Conservation (phyloP, 2,329 filamentous ascomycete species). For the Trichoderma atrobrunneum region DNA sequence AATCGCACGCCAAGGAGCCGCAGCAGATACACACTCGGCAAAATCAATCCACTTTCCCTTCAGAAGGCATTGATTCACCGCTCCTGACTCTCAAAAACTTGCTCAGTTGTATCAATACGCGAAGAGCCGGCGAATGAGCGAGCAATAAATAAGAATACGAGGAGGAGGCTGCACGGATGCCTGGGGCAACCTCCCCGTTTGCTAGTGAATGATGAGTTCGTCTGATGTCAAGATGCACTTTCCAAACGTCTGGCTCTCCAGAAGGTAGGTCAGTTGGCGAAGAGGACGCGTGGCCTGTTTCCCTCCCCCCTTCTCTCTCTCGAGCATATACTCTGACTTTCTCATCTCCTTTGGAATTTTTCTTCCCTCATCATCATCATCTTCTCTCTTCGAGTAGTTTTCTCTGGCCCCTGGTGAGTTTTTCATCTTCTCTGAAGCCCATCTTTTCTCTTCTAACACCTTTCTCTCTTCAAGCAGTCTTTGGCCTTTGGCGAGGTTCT, state of each 20-base stretch:
- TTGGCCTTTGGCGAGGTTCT: too few species aligned
- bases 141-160: neutral
- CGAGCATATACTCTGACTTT: neutral
- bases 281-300: neutral
- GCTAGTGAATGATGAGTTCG: neutral
- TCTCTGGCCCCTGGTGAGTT: neutral
- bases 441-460: neutral
- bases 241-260: neutral
- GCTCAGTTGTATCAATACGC: neutral
- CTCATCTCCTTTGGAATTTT: neutral
- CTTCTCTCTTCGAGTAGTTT: neutral
- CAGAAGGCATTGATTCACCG: neutral
- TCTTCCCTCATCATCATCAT: neutral
- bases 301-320: neutral
- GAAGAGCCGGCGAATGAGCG: neutral
- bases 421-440: neutral
- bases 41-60: neutral
- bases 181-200: neutral
- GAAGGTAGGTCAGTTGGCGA: neutral
- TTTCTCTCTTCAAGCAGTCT: too few species aligned
- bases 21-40: neutral
- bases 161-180: neutral
- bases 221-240: neutral
- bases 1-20: neutral
- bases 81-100: neutral